phyloP scores from a whole-genome alignment of 805 yeast genomes.

The Candida takata region DNA sequence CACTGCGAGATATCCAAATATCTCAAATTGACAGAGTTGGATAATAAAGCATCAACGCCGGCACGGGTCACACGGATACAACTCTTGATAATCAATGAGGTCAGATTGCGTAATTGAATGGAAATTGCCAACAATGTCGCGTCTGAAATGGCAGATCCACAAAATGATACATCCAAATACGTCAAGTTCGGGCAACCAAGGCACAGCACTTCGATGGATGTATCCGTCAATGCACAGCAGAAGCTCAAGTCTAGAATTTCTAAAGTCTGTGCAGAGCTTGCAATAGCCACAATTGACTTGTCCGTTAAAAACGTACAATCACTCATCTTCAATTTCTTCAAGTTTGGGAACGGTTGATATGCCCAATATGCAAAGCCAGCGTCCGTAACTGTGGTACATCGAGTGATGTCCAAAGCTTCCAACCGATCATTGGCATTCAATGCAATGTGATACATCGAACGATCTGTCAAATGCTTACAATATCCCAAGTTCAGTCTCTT shows the following conservation, averaged over 20 bases:
- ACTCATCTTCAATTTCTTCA: constrained; percentile 47
- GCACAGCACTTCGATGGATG: constrained; percentile 58
- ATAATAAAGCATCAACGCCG: constrained; percentile 61
- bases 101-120: constrained; percentile 42
- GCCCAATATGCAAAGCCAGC: constrained; percentile 66
- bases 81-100: constrained; percentile 50
- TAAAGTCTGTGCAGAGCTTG: constrained; percentile 53
- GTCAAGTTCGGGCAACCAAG: constrained; percentile 55
- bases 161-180: constrained; percentile 55
- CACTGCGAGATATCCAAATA: constrained; percentile 64
- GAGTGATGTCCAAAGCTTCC: constrained; percentile 52
- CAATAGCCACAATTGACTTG: constrained; percentile 52
- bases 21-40: constrained; percentile 46
- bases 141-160: constrained; percentile 78
- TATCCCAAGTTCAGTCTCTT: constrained; percentile 54
- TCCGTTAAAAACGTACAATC: constrained; percentile 75
- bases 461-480: constrained; percentile 69
- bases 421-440: constrained; percentile 49
- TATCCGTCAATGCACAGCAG: constrained; percentile 69
- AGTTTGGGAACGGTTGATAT: constrained; percentile 43
- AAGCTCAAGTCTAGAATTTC: constrained; percentile 56
- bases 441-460: constrained; percentile 56
- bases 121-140: constrained; percentile 56
- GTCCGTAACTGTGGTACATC: constrained; percentile 77
- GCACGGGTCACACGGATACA: constrained; percentile 73